Evolutionary conservation across 805 yeast species (phyloP).

Genomic region (Ogataea zsoltii): DNA sequence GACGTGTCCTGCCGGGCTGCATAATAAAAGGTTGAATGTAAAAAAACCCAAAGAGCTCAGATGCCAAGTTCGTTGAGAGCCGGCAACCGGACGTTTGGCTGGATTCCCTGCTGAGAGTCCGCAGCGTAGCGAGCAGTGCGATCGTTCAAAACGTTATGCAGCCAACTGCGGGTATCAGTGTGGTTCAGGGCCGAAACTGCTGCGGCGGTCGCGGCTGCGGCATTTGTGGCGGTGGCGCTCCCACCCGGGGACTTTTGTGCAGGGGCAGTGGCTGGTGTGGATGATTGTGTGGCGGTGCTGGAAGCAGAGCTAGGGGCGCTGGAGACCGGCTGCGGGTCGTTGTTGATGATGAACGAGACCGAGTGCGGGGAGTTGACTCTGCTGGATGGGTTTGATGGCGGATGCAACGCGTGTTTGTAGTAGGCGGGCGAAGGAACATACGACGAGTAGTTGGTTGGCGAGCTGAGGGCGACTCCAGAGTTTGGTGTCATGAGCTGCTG

Average conservation of each 20-base stretch:
- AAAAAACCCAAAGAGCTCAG: conserved; percentile 1
- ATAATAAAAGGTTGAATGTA: neutral
- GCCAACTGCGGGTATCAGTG: conserved; percentile 21
- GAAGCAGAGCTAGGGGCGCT: conserved; percentile 6
- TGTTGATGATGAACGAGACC: conserved; percentile 19
- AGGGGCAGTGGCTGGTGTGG: neutral
- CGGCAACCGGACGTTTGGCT: conserved; percentile 22
- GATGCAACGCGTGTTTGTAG: conserved; percentile 1
- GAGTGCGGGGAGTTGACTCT: conserved; percentile 21
- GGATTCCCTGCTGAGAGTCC: conserved; percentile 3
- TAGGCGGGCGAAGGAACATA: conserved; percentile 5
- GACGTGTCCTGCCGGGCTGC: neutral
- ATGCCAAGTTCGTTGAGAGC: conserved; percentile 27
- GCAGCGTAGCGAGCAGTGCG: conserved; percentile 4
- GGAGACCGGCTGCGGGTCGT: conserved; percentile 9
- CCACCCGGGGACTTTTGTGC: too few species aligned
- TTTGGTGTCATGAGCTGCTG: conserved; percentile 23
- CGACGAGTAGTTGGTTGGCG: conserved; percentile 14
- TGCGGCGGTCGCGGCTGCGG: conserved; percentile 3
- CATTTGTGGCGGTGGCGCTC: neutral
- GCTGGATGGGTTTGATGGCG: conserved; percentile 12
- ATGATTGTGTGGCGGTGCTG: neutral
- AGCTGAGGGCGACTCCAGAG: conserved; percentile 13
- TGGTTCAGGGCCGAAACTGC: conserved; percentile 5
- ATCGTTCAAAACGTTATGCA: conserved; percentile 20